Evolutionary conservation across 73 alveolate genomes (phyloP).

Genomic region (Paramecium pentaurelia): DNA sequence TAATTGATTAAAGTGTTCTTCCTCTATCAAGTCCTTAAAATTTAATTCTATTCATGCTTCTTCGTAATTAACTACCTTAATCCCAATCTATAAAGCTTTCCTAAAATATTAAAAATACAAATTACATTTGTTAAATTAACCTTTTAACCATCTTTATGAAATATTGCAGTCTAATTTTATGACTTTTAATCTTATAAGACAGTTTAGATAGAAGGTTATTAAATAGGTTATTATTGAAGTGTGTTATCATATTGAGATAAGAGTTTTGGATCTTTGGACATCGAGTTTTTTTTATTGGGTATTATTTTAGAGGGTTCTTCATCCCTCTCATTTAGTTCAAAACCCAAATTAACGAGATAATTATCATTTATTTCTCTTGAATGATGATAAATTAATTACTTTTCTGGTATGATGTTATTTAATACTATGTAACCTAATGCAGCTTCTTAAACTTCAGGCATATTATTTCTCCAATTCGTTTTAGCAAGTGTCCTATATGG

Average conservation of each 20-base stretch:
- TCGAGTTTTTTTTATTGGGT: background rate
- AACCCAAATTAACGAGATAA: background rate
- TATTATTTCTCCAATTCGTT: background rate
- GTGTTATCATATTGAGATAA: background rate
- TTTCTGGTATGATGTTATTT: background rate
- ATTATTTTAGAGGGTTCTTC: background rate
- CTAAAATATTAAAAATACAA: background rate
- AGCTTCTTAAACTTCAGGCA: background rate
- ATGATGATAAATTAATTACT: background rate
- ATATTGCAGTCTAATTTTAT: background rate
- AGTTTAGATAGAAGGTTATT: background rate
- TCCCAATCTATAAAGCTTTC: constrained; percentile 27
- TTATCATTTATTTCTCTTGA: constrained; percentile 9
- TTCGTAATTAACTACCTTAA: constrained; percentile 15
- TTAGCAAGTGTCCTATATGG: background rate
- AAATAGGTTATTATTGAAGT: background rate
- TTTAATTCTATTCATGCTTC: background rate
- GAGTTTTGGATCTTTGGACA: background rate
- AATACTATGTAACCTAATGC: constrained; percentile 28
- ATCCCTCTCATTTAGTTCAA: background rate
- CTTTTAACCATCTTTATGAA: background rate
- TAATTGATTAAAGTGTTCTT: background rate
- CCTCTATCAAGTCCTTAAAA: background rate
- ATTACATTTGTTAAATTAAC: background rate
- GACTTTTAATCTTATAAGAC: background rate